Percentiles rank a stretch among this genome's conserved stretches.
phyloP scores from a whole-genome alignment of 495 filamentous ascomycete genomes.

The Acidomyces sp. region DNA sequence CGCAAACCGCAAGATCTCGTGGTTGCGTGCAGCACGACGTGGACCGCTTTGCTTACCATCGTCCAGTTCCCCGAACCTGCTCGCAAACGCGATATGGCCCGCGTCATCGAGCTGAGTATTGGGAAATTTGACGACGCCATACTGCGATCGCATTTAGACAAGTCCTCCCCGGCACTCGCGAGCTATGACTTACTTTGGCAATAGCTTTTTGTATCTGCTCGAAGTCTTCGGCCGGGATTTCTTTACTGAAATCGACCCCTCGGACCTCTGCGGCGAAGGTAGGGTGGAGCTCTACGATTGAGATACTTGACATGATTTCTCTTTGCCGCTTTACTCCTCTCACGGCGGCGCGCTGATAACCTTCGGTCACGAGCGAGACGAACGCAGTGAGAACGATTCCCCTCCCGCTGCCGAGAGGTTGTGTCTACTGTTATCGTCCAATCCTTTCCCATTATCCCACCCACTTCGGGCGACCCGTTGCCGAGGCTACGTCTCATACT shows the following conservation, averaged over 20 bases:
- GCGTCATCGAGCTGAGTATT: conserved; percentile 39
- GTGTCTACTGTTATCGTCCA: not conserved
- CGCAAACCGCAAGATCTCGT: too few species aligned
- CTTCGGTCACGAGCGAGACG: not conserved
- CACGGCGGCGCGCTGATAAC: not conserved
- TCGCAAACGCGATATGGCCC: conserved; percentile 38
- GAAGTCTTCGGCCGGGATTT: conserved; percentile 34
- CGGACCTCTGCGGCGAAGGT: conserved; percentile 43
- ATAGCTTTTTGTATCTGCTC: conserved; percentile 36
- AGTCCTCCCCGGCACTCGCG: not conserved
- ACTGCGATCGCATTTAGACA: conserved; percentile 27
- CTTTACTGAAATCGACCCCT: conserved; percentile 38
- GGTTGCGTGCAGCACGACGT: too few species aligned
- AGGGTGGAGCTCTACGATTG: conserved; percentile 36
- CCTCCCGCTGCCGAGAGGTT: not conserved
- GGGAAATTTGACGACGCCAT: conserved; percentile 45
- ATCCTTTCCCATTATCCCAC: not conserved
- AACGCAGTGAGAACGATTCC: not conserved
- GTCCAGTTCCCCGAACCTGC: conserved; percentile 12
- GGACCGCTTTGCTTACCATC: too few species aligned
- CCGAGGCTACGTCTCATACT: too few species aligned
- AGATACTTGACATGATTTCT: not conserved
- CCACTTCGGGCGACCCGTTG: not conserved
- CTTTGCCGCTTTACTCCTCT: conserved; percentile 12
- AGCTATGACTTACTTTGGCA: conserved; percentile 31